phyloP scores from a whole-genome alignment of 768 basidiomycete species.

The Tricholoma sp. region DNA sequence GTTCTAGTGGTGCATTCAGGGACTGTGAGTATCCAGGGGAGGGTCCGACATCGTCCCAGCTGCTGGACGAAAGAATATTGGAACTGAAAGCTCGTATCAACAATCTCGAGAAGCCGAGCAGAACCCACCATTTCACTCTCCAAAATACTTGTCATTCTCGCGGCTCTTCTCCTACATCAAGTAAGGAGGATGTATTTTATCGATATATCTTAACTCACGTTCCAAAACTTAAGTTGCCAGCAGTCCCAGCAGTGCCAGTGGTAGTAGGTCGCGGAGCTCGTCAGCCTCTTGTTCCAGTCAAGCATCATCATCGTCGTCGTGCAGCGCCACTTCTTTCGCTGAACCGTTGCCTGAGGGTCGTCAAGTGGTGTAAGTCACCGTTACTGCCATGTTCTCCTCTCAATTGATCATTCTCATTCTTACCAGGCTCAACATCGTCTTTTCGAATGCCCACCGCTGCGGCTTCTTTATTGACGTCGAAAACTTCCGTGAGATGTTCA shows the following conservation, averaged over 20 bases:
- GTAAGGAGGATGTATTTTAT: not conserved
- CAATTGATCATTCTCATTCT: not conserved
- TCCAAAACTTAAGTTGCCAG: not conserved
- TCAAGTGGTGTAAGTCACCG: not conserved
- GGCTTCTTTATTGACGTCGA: slow-evolving; percentile 49
- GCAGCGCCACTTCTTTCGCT: not conserved
- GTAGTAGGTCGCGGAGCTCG: not conserved
- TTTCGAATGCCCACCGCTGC: slow-evolving; percentile 37
- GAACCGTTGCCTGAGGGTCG: not conserved
- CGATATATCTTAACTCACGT: not conserved
- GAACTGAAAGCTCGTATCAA: slow-evolving; percentile 38
- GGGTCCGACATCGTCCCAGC: slow-evolving; percentile 38
- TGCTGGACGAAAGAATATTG: slow-evolving; percentile 41
- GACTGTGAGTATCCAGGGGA: slow-evolving; percentile 55
- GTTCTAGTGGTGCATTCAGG: slow-evolving; percentile 32
- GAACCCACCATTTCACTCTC: slow-evolving; percentile 3
- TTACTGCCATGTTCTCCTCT: no score
- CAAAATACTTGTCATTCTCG: slow-evolving; percentile 12
- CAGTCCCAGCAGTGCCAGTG: no score
- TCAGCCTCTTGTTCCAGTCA: not conserved
- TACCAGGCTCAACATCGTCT: slow-evolving; percentile 26
- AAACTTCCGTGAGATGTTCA: slow-evolving; percentile 33
- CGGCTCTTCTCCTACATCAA: not conserved
- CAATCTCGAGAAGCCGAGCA: slow-evolving; percentile 30
- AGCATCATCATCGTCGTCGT: not conserved